These are phyloP conservation scores for Sporisorium scitamineum DNA, from an alignment of 1,284 basidiomycete species.

Conservation along the genomic window DNA sequence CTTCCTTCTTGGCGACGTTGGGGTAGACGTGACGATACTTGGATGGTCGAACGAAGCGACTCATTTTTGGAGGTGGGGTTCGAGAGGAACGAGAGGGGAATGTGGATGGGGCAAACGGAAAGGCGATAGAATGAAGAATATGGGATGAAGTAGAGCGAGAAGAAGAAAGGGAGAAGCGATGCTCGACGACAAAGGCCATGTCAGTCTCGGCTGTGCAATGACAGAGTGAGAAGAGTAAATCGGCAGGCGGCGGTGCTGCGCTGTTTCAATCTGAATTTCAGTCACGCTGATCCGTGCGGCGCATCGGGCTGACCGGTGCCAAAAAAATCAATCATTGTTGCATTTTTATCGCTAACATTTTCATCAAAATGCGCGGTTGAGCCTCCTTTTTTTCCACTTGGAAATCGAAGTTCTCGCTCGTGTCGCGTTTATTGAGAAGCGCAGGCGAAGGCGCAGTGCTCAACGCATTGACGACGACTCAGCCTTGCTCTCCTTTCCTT, in stretches of 20 bases:
- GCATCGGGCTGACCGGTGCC: constrained; percentile 7
- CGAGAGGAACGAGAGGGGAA: not conserved
- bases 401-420: constrained; percentile 10
- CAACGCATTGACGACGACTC: constrained; percentile 5
- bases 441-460: not conserved
- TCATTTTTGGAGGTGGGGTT: constrained; percentile 21
- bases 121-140: not conserved
- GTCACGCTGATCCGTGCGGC: constrained; percentile 33
- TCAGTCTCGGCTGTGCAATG: constrained; percentile 27
- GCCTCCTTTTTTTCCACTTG: not conserved
- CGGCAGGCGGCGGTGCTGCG: not conserved
- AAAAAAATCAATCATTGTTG: not conserved
- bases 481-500: no score
- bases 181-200: not conserved
- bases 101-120: not conserved
- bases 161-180: constrained; percentile 1
- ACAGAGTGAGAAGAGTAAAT: not conserved
- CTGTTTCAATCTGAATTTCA: not conserved
- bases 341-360: constrained; percentile 2
- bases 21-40: constrained; percentile 88
- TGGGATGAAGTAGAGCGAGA: not conserved
- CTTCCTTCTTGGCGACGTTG: constrained; percentile 69
- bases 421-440: constrained; percentile 34
- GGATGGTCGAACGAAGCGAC: constrained; percentile 75
- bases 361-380: not conserved